Base-by-base conservation (phyloP, 2,329 filamentous ascomycete genomes). In the Chrysosphaeria jannelii region DNA sequence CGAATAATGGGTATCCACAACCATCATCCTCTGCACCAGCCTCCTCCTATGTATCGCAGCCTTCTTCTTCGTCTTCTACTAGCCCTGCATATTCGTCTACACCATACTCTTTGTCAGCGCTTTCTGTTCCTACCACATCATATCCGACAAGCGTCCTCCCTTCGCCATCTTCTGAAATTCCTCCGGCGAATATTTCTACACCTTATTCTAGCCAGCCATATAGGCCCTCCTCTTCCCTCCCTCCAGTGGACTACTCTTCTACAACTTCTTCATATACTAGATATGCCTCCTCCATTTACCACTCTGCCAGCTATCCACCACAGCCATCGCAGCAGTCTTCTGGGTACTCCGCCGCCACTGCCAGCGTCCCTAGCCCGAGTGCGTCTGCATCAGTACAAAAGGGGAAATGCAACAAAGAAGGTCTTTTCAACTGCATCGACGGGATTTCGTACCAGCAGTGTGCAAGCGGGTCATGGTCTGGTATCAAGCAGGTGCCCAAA, bases 371-470 rank as follows among this genome's bases (percentile, higher is more conserved):
- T 6, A 42, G 43, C 12, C 23, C 46, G 19, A n/a, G n/a, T n/a
- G n/a, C n/a, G n/a, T n/a, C n/a, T n/a, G n/a, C n/a, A n/a, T n/a
- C n/a, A n/a, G n/a, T n/a, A n/a, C n/a, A n/a, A n/a, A n/a, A n/a
- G n/a, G n/a, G n/a, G n/a, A n/a, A n/a, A n/a, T 57, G 54, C 44
- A 39, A 37, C 19, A 22, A 36, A 9, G 53, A 57, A 33, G 54
- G 54, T 28, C 27, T 33, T 9, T 57, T 50, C 47, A 50, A 52
- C 40, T 58, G 54, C 34, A 38, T 54, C 22, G 39, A 50, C 27
- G 38, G 40, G 13, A 36, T 28, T 10, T 36, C 42, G 17, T 58
- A 52, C 44, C 52, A 57, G 40, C 50, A 50, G 30, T 59, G 54
- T 31, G 52, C 50, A 8, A 46, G 39, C 25, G 53, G 53, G 10